A percentile compares a stretch with the other conserved stretches of the same genome.
phyloP scores from a whole-genome alignment of 306 rosid genomes.

The Echinosophora koreensis region DNA sequence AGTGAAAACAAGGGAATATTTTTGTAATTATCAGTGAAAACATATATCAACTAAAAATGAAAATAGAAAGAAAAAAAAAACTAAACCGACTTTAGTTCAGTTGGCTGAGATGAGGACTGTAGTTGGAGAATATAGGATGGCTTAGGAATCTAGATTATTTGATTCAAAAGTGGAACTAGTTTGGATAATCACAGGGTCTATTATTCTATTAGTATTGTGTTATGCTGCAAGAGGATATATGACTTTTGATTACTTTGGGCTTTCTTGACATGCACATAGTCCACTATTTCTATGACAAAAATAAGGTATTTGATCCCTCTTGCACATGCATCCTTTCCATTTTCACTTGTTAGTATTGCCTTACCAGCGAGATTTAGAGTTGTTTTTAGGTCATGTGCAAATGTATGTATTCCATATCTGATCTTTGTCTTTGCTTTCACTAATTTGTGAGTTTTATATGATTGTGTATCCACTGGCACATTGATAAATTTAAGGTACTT shows the following conservation, averaged over 20 bases:
- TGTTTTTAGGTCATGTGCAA: neutral
- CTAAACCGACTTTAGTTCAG: too few relatives aligned
- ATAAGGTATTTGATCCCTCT: neutral
- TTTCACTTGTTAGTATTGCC: neutral
- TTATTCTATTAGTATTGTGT: neutral
- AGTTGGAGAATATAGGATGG: neutral
- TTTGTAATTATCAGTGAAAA: too few relatives aligned
- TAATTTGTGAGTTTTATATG: neutral
- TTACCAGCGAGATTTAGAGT: neutral
- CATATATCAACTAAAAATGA: too few relatives aligned
- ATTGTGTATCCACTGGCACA: neutral
- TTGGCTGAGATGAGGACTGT: too few relatives aligned
- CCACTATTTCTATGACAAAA: neutral
- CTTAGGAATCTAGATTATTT: neutral
- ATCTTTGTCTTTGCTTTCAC: neutral
- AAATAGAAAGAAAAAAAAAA: too few relatives aligned
- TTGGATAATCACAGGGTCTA: neutral
- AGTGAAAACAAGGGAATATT: too few relatives aligned
- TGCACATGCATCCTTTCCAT: neutral
- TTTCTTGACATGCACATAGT: neutral
- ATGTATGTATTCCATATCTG: constrained; percentile 9
- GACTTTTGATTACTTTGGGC: neutral
- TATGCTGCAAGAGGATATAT: neutral
- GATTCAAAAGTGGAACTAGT: neutral
- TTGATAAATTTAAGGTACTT: neutral